A percentile compares a stretch with the other conserved stretches of the same genome.
Evolutionary conservation across 2,329 filamentous ascomycete species (phyloP).

Genomic region (Neoascochyta sp.): DNA sequence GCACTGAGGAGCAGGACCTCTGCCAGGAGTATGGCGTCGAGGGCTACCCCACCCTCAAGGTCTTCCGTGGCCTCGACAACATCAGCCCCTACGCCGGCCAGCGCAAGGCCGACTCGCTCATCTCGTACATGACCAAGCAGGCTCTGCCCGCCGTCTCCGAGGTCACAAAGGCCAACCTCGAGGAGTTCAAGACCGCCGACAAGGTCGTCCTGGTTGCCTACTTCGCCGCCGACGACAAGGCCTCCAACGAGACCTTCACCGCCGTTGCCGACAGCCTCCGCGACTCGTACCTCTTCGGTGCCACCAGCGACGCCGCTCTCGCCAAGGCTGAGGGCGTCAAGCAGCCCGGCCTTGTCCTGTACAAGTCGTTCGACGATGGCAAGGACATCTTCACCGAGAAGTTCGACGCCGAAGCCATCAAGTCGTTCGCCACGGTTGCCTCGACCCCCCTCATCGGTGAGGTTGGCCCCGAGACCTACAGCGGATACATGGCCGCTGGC

Average conservation of each 20-base stretch:
- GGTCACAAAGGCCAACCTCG: constrained; percentile 75
- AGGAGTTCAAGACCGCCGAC: constrained; percentile 96
- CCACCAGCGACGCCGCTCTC: constrained; percentile 75
- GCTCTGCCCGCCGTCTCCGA: constrained; percentile 85
- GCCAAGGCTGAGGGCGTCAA: constrained; percentile 88
- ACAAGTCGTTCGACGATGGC: constrained; percentile 97
- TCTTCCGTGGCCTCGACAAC: constrained; percentile 89
- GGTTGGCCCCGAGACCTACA: constrained; percentile 95
- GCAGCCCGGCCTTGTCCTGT: constrained; percentile 82
- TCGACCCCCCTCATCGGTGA: constrained; percentile 90
- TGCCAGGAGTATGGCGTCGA: constrained; percentile 89
- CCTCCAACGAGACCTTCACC: constrained; percentile 81
- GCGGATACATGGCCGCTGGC: constrained; percentile 86
- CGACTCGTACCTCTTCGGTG: constrained; percentile 89
- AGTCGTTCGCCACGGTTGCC: constrained; percentile 76
- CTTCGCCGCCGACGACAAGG: constrained; percentile 74
- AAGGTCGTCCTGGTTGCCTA: constrained; percentile 94
- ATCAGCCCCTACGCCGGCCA: constrained; percentile 80
- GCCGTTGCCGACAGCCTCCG: constrained; percentile 70
- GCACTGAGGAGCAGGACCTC: constrained; percentile 88
- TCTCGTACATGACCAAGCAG: constrained; percentile 97
- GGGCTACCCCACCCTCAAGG: constrained; percentile 97
- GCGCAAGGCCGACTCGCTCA: constrained; percentile 75
- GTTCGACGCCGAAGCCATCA: constrained; percentile 76
- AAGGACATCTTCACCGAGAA: constrained; percentile 79